Evolutionary conservation across 805 yeast species (phyloP).

Genomic region (Priceomyces carsonii): DNA sequence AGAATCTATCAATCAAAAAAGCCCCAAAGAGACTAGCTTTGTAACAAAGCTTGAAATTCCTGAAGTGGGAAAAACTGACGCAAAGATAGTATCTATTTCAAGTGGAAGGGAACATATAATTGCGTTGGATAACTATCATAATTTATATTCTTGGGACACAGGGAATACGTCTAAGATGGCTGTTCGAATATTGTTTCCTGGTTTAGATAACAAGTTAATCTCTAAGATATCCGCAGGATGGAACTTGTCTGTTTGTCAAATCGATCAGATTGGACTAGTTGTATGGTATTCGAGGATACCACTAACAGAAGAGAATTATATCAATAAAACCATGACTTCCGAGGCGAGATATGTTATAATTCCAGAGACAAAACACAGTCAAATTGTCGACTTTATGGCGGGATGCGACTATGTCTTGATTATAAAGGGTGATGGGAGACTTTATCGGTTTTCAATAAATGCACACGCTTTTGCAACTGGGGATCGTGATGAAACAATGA

Average conservation of each 20-base stretch:
- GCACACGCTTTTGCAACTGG: constrained; percentile 16
- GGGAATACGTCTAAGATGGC: constrained; percentile 37
- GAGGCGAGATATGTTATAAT: constrained; percentile 43
- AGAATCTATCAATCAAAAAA: constrained; percentile 2
- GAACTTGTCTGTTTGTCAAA: constrained; percentile 54
- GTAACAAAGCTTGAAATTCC: constrained; percentile 24
- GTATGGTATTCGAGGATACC: constrained; percentile 50
- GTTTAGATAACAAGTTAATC: constrained; percentile 21
- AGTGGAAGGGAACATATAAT: constrained; percentile 68
- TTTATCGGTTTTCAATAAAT: constrained; percentile 34
- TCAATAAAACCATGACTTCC: constrained; percentile 13
- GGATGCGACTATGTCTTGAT: constrained; percentile 55
- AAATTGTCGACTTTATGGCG: constrained; percentile 54
- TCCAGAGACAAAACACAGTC: constrained; percentile 37
- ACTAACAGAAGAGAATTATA: constrained; percentile 18
- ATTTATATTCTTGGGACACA: constrained; percentile 65
- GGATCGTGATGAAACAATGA: constrained; percentile 6
- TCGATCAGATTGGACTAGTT: constrained; percentile 53
- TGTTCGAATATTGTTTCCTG: constrained; percentile 41
- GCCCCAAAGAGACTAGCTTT: constrained; percentile 21
- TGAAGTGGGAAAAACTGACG: constrained; percentile 10
- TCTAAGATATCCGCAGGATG: constrained; percentile 65
- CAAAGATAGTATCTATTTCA: constrained; percentile 48
- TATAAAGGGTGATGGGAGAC: constrained; percentile 45
- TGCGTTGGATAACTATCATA: constrained; percentile 52